Base-by-base conservation (phyloP, 1,284 basidiomycete genomes). In the Butyriboletus appendiculatus region DNA sequence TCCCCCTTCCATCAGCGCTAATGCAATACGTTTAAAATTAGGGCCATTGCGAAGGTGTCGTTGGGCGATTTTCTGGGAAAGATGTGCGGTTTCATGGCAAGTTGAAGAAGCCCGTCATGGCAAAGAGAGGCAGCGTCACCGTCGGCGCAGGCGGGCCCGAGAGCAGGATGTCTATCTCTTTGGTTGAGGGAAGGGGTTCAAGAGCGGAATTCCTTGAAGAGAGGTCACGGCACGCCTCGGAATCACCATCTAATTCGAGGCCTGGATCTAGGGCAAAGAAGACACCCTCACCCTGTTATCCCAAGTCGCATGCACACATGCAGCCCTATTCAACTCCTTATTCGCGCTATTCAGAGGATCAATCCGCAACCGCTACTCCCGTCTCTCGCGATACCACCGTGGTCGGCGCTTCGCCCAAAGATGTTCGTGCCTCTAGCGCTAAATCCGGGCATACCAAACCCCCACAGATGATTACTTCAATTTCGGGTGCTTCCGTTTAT, bases 21-120 rank as follows among this genome's bases (percentile, higher is more conserved):
- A 64, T 44, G 32, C 11, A 18, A 22, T 11, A 3, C 11, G 4
- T 35, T 24, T 42, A 7, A 14, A 28, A 32, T 9, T 34, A 90
- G 80, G 91, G 91, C 0, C 89, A 88, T 62, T 97, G 95, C 68
- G 94, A 97, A 74, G 94, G 91, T 48, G 92, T 96, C 44, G 88
- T 96, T 3, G 94, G 94, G 15, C 82, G 86, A 40, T 95, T 96
- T 68, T 76, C 80, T 33, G 84, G 81, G 3, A 65, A 73, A 14
- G 76, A 88, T 59, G 92, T 96, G 12, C 78, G 75, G 18, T 91
- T 95, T 62, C 84, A 85, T 61, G 80, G 81, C 4, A 88, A 85
- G 59, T 80, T 94, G 61, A 94, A 94, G 75, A 86, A 85, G 57
- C 88, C 90, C 0, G 76, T 94, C 59, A 85, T 88, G 76, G 80